Base-by-base conservation (phyloP, 148 eudicot genomes). In the Rhododendron mucronatum region DNA sequence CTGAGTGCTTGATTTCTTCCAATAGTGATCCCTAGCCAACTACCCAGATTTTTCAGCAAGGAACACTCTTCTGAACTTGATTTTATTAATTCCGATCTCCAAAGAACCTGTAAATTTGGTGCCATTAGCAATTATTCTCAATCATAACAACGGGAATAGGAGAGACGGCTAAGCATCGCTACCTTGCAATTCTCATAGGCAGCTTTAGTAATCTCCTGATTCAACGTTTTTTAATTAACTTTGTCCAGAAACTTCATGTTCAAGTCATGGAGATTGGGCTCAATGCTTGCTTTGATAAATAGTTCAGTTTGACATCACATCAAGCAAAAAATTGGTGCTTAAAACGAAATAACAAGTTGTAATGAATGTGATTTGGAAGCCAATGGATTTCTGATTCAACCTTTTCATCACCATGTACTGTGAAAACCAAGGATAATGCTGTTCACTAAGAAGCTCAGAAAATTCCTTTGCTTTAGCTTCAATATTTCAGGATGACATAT, bases 121-220 rank as follows among this genome's bases (percentile, higher is more conserved):
- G 33, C 7, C 20, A 74, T 75, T 41, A 20, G 33, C 28, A 84
- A 84, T 11, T 16, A 48, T 6, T 47, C 37, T 48, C 86, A 41
- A 0, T 39, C 35, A 63, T 1, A 61, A 59, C 74, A 61, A 35
- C 4, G 67, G 28, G 21, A 61, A 41, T n/a, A 63, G 71, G 48
- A 12, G 7, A 82, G 21, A 18, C n/a, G 76, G 23, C 33, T 16
- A 5, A 50, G 18, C 57, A 50, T 55, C 23, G 26, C 63, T 59
- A 86, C 88, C 85, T 86, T 86, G 88, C 77, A 86, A 63, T 75
- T 86, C 85, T 86, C 88, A 77, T 83, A 86, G 21, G 82, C 65
- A 78, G 78, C 85, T 82, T 86, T 45, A n/a, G 83, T 77, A 76
- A 86, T 86, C 67, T 86, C 88, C 57, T 61, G 45, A 78, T 75